Evolutionary conservation across 139 green algal genomes (phyloP).

Genomic region (Pleodorina starrii): DNA sequence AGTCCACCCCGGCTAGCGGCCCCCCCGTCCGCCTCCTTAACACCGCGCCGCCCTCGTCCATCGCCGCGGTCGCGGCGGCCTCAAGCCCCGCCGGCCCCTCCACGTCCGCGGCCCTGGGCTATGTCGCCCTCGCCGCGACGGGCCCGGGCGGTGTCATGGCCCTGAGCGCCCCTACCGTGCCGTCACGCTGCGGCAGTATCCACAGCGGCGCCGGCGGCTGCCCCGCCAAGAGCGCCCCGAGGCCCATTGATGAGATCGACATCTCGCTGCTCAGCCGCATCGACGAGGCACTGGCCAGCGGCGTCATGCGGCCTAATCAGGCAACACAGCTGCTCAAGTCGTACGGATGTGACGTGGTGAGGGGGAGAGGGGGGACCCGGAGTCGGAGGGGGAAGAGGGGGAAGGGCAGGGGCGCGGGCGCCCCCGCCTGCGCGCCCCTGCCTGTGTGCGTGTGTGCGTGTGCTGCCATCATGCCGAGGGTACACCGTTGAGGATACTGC

Average conservation of each 20-base stretch:
- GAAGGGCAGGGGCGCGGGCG: too few relatives aligned
- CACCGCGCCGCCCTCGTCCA: too few relatives aligned
- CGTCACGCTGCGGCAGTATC: not conserved
- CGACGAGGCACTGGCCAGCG: not conserved
- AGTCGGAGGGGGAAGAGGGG: too few relatives aligned
- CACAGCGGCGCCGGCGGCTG: not conserved
- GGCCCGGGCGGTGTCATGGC: not conserved
- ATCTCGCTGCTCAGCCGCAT: conserved; percentile 12
- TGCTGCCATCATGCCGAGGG: not conserved
- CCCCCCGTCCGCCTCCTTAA: too few relatives aligned
- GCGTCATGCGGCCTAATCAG: conserved; percentile 3
- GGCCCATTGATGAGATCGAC: not conserved
- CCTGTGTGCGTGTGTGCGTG: not conserved
- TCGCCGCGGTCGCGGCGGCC: too few relatives aligned
- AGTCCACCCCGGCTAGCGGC: not conserved
- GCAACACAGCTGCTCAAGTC: conserved; percentile 8
- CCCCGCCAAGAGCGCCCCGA: not conserved
- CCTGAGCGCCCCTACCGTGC: not conserved
- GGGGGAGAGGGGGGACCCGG: not conserved
- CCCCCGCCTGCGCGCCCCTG: too few relatives aligned
- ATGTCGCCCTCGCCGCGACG: not conserved
- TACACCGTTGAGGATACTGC: not conserved
- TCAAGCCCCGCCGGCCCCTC: too few relatives aligned
- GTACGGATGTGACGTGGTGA: conserved; percentile 28
- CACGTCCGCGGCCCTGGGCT: not conserved